A percentile compares a stretch with the other conserved stretches of the same genome.
phyloP scores from a whole-genome alignment of 257 asterid genomes.

The Nicotiana benthamiana region DNA sequence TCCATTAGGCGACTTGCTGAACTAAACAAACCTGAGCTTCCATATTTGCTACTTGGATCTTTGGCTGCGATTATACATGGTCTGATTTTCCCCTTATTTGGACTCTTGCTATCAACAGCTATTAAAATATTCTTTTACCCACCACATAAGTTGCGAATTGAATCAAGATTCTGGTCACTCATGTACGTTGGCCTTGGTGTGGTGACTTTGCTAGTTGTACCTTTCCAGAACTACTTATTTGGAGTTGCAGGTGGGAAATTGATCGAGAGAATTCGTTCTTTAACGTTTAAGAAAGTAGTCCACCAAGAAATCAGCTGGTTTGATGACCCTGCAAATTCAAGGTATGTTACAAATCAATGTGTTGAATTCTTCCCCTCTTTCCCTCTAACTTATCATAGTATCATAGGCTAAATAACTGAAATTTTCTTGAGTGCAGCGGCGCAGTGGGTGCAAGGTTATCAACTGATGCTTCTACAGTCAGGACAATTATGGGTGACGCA shows the following conservation, averaged over 20 bases:
- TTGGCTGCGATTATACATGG: conserved; percentile 56
- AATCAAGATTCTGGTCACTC: conserved; percentile 52
- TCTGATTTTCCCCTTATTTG: conserved; percentile 56
- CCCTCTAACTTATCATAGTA: not conserved
- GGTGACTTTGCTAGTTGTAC: conserved; percentile 25
- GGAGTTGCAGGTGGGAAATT: conserved; percentile 79
- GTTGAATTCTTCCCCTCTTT: not conserved
- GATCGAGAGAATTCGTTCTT: conserved; percentile 57
- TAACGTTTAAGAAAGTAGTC: conserved; percentile 59
- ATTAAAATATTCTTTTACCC: conserved; percentile 58
- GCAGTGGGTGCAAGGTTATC: conserved; percentile 83
- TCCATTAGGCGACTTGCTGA: conserved; percentile 41
- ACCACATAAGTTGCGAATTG: conserved; percentile 32
- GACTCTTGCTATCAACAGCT: conserved; percentile 56
- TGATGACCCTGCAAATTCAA: conserved; percentile 80
- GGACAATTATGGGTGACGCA: conserved; percentile 68
- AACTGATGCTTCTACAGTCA: conserved; percentile 62
- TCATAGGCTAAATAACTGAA: not conserved
- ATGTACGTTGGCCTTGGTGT: conserved; percentile 44
- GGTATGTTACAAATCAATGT: conserved; percentile 30
- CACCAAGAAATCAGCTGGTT: conserved; percentile 89
- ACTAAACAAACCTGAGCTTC: conserved; percentile 59
- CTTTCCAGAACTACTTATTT: conserved; percentile 59
- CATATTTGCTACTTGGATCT: conserved; percentile 48
- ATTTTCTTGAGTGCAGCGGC: conserved; percentile 43